A percentile compares a stretch with the other conserved stretches of the same genome.
Evolutionary conservation across 345 rosid genomes (phyloP).

Genomic region (Viola odorata): DNA sequence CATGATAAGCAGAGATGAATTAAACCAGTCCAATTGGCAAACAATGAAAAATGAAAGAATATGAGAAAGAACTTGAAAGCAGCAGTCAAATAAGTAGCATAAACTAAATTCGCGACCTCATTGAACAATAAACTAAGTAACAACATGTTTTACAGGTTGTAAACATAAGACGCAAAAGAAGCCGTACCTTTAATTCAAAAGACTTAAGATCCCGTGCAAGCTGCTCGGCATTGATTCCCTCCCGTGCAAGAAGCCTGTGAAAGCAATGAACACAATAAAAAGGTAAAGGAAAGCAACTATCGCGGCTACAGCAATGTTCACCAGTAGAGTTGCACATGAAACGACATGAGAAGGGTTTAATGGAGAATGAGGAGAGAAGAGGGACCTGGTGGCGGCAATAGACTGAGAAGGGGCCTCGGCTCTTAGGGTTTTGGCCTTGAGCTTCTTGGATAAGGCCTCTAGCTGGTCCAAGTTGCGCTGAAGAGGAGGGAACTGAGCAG

Average conservation of each 20-base stretch:
- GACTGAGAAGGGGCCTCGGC: constrained; percentile 92
- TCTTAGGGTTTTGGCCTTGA: constrained; percentile 82
- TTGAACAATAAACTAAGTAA: no score
- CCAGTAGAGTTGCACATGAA: no score
- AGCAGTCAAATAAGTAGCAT: no score
- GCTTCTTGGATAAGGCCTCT: constrained; percentile 93
- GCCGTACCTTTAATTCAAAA: constrained; percentile 78
- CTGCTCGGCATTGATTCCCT: constrained; percentile 97
- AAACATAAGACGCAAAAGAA: constrained; percentile 3
- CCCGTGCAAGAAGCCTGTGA: constrained; percentile 86
- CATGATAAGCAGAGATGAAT: no score
- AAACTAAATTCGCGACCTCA: no score
- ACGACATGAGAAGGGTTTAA: not conserved
- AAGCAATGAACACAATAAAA: constrained; percentile 2
- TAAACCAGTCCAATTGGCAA: no score
- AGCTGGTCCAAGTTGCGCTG: constrained; percentile 97
- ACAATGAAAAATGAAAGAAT: no score
- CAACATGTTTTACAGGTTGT: no score
- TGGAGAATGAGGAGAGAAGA: not conserved
- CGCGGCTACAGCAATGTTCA: no score
- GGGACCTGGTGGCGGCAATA: constrained; percentile 88
- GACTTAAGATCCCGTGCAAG: constrained; percentile 94
- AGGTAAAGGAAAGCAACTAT: no score
- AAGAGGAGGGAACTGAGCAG: constrained; percentile 97
- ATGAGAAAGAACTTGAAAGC: no score